Conservation (phyloP, 2,329 filamentous ascomycete species). For the Cercospora berteroae region DNA sequence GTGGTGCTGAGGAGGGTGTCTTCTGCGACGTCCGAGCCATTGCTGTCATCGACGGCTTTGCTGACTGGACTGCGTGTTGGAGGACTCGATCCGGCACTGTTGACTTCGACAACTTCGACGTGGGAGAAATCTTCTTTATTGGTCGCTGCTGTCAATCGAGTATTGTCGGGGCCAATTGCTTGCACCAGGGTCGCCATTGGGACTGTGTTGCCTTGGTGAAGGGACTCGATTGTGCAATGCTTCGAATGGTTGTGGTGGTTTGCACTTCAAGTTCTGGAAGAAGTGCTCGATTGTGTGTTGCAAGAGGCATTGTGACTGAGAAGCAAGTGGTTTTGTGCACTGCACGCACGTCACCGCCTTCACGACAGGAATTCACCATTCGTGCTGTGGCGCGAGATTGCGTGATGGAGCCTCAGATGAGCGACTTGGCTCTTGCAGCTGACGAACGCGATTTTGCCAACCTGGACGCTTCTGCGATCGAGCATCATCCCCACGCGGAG, state of each 20-base stretch:
- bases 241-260: not conserved
- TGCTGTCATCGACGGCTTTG: not conserved
- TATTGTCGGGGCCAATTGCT: not conserved
- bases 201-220: not conserved
- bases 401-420: slow-evolving; percentile 8
- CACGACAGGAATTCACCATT: not conserved
- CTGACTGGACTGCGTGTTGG: not conserved
- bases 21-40: not conserved
- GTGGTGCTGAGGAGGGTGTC: not conserved
- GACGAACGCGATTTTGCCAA: not conserved
- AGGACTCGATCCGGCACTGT: slow-evolving; percentile 2
- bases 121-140: not conserved
- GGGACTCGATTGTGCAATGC: not conserved
- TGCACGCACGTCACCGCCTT: not conserved
- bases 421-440: slow-evolving; percentile 3
- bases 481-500: not conserved
- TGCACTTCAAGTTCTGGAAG: not conserved
- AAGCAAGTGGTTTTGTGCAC: not conserved
- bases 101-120: not conserved
- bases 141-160: not conserved
- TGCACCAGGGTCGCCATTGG: not conserved
- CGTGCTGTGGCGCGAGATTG: slow-evolving; percentile 12
- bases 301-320: not conserved
- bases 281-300: not conserved
- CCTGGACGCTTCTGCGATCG: not conserved